A percentile compares a stretch with the other conserved stretches of the same genome.
Evolutionary conservation across 2,329 filamentous ascomycete genomes (phyloP).

Genomic region (Aspergillus sp.): DNA sequence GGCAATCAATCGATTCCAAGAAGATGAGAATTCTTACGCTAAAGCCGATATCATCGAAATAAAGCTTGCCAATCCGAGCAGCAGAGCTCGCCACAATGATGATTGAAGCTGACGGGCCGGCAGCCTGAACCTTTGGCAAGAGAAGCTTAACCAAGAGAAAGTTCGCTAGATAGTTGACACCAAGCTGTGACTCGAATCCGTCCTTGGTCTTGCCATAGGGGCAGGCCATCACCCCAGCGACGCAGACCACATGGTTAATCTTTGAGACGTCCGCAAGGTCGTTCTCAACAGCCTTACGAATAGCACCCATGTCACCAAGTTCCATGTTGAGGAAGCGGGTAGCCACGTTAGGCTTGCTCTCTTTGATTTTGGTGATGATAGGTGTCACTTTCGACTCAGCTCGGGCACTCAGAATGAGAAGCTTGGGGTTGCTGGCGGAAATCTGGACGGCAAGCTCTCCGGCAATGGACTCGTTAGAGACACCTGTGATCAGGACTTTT

Average conservation of each 20-base stretch:
- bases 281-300: not conserved
- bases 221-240: slow-evolving; percentile 15
- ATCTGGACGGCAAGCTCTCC: not conserved
- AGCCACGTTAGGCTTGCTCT: not conserved
- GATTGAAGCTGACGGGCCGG: not conserved
- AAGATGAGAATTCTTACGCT: not conserved
- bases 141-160: slow-evolving; percentile 24
- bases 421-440: not conserved
- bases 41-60: not conserved
- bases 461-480: not conserved
- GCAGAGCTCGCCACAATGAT: not conserved
- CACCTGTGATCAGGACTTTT: not conserved
- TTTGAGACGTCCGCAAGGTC: slow-evolving; percentile 9
- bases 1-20: not conserved
- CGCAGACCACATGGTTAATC: slow-evolving; percentile 13
- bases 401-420: not conserved
- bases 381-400: not conserved
- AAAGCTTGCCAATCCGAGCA: not conserved
- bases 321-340: not conserved
- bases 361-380: not conserved
- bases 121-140: not conserved
- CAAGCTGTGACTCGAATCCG: slow-evolving; percentile 35
- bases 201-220: slow-evolving; percentile 14
- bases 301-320: not conserved
- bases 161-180: slow-evolving; percentile 44